phyloP scores from a whole-genome alignment of 371 early-diverging fungal species.

The Mucor saturninus region DNA sequence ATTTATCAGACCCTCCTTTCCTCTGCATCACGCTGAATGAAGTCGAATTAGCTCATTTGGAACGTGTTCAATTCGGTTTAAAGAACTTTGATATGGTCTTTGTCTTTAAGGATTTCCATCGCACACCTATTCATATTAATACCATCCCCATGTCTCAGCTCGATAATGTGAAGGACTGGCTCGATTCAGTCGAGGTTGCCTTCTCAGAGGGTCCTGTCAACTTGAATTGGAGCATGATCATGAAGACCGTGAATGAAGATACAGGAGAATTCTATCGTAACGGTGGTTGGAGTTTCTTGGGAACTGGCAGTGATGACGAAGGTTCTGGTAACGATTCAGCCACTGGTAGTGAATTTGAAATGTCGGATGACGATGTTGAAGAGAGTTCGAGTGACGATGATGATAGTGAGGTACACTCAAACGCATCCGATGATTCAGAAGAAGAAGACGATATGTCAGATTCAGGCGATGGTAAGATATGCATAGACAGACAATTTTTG shows the following conservation, averaged over 20 bases:
- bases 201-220: slow-evolving; percentile 98
- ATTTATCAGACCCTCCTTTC: slow-evolving; percentile 97
- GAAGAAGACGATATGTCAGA: slow-evolving; percentile 66
- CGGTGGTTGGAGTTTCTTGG: slow-evolving; percentile 97
- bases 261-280: slow-evolving; percentile 95
- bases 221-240: slow-evolving; percentile 97
- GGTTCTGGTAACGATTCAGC: slow-evolving; percentile 59
- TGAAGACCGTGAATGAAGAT: slow-evolving; percentile 98
- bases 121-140: slow-evolving; percentile 94
- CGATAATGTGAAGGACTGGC: slow-evolving; percentile 97
- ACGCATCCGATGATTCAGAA: slow-evolving; percentile 66
- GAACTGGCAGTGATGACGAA: slow-evolving; percentile 67
- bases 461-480: slow-evolving; percentile 47
- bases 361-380: slow-evolving; percentile 52
- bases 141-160: slow-evolving; percentile 95
- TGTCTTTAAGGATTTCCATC: slow-evolving; percentile 95
- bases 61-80: slow-evolving; percentile 97
- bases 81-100: slow-evolving; percentile 99
- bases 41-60: slow-evolving; percentile 98
- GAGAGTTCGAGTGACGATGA: slow-evolving; percentile 67
- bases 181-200: slow-evolving; percentile 96
- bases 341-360: slow-evolving; percentile 66
- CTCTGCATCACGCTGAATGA: slow-evolving; percentile 93
- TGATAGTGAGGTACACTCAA: slow-evolving; percentile 72
- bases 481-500: background rate